phyloP scores from a whole-genome alignment of 1,139 yeast genomes.

The Blastobotrys proliferans region DNA sequence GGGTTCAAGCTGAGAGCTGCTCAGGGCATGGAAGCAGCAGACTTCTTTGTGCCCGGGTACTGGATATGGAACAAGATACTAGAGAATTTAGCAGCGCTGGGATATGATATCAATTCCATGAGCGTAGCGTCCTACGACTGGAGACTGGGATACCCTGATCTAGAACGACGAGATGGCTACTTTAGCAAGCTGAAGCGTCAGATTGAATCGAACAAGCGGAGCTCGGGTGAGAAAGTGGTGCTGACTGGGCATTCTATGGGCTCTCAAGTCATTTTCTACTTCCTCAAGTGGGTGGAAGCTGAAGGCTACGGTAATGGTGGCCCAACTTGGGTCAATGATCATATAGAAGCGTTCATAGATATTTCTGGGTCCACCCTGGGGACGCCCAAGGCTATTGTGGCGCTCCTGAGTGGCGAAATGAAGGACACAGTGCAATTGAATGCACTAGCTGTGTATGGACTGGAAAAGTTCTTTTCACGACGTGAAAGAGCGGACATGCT shows the following conservation, averaged over 20 bases:
- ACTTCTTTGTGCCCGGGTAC: conserved; percentile 93
- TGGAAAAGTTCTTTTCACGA: conserved; percentile 88
- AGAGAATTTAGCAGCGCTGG: conserved; percentile 89
- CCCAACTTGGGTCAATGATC: conserved; percentile 73
- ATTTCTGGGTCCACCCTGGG: conserved; percentile 87
- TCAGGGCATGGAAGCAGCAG: conserved; percentile 96
- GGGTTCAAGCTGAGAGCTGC: conserved; percentile 79
- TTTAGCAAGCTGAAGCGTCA: conserved; percentile 69
- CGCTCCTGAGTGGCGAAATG: conserved; percentile 94
- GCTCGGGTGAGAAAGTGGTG: conserved; percentile 68
- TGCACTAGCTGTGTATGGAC: conserved; percentile 87
- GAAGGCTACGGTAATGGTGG: conserved; percentile 85
- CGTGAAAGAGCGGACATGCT: conserved; percentile 83
- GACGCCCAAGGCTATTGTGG: conserved; percentile 91
- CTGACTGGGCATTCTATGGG: conserved; percentile 96
- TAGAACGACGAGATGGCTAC: conserved; percentile 82
- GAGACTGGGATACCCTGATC: conserved; percentile 85
- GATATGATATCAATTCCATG: conserved; percentile 91
- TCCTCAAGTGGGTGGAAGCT: conserved; percentile 95
- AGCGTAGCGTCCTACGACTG: conserved; percentile 90
- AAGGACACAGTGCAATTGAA: conserved; percentile 93
- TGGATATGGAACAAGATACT: conserved; percentile 98
- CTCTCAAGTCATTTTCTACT: conserved; percentile 78
- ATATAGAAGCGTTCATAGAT: conserved; percentile 76
- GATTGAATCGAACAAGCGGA: conserved; percentile 53